Conservation (phyloP, 1,139 yeast genomes). For the Yamadazyma sp. region DNA sequence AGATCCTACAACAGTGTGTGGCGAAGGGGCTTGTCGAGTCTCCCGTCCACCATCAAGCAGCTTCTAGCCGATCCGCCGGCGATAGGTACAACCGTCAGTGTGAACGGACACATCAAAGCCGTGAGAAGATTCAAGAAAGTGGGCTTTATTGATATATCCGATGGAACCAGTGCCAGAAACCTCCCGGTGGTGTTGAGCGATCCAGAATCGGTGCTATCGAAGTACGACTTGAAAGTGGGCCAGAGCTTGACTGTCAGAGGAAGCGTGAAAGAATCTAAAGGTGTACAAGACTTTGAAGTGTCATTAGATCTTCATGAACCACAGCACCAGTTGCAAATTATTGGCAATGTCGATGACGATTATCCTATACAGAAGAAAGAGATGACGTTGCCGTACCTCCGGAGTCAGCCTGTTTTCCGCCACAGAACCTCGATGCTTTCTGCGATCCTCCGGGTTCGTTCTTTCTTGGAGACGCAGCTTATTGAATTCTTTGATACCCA, state of each 20-base stretch:
- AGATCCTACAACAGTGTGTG: background rate
- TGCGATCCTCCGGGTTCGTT: conserved; percentile 69
- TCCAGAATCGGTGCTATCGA: conserved; percentile 31
- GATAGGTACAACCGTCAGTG: conserved; percentile 18
- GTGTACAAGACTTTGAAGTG: conserved; percentile 35
- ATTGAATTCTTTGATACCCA: conserved; percentile 52
- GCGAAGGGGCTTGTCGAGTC: background rate
- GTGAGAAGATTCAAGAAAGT: conserved; percentile 71
- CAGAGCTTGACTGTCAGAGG: conserved; percentile 38
- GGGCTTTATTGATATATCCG: conserved; percentile 76
- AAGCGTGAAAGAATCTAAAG: conserved; percentile 34
- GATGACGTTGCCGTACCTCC: conserved; percentile 63
- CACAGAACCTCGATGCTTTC: conserved; percentile 71
- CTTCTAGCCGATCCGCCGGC: conserved; percentile 32
- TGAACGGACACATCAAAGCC: conserved; percentile 72
- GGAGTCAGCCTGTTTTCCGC: conserved; percentile 71
- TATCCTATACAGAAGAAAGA: conserved; percentile 86
- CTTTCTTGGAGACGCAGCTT: conserved; percentile 58
- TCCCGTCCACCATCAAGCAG: conserved; percentile 33
- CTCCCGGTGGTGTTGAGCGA: conserved; percentile 59
- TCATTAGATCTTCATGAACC: conserved; percentile 23
- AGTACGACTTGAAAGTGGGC: conserved; percentile 37
- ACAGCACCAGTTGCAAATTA: conserved; percentile 22
- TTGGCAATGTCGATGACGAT: conserved; percentile 58
- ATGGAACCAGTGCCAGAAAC: conserved; percentile 62